phyloP scores from a whole-genome alignment of 2,329 filamentous ascomycete genomes.

The Orbilia blumenaviensis region DNA sequence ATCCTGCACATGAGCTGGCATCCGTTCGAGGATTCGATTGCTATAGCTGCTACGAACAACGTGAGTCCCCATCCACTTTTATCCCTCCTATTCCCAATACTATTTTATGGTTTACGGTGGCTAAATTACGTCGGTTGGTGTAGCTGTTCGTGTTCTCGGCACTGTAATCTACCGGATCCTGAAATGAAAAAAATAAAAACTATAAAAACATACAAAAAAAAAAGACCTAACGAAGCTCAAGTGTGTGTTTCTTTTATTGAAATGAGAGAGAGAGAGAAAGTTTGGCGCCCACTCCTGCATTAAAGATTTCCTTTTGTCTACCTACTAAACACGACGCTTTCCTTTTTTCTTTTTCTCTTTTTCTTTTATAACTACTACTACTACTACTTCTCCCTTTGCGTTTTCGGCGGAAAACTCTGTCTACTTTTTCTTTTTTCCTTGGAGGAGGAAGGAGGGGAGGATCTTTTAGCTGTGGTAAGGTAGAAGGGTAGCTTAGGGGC shows the following conservation, averaged over 20 bases:
- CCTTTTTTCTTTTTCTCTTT: neutral
- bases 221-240: constrained; percentile 33
- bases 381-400: neutral
- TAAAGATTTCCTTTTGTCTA: constrained; percentile 34
- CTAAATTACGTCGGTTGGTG: constrained; percentile 29
- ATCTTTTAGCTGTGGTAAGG: neutral
- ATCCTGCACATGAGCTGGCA: constrained; percentile 99
- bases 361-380: no score
- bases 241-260: neutral
- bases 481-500: neutral
- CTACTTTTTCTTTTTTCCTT: constrained; percentile 22
- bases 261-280: constrained; percentile 37
- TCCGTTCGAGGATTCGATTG: constrained; percentile 99
- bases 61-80: constrained; percentile 69
- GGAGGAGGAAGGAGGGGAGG: neutral
- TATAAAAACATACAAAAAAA: no score
- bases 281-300: constrained; percentile 39
- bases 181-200: no score
- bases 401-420: constrained; percentile 30
- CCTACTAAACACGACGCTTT: constrained; percentile 13
- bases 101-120: no score
- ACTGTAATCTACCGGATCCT: constrained; percentile 66
- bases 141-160: constrained; percentile 82
- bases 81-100: neutral
- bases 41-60: constrained; percentile 98